phyloP scores from a whole-genome alignment of 176 grass and related monocot genomes.

The Hordeum marinum region DNA sequence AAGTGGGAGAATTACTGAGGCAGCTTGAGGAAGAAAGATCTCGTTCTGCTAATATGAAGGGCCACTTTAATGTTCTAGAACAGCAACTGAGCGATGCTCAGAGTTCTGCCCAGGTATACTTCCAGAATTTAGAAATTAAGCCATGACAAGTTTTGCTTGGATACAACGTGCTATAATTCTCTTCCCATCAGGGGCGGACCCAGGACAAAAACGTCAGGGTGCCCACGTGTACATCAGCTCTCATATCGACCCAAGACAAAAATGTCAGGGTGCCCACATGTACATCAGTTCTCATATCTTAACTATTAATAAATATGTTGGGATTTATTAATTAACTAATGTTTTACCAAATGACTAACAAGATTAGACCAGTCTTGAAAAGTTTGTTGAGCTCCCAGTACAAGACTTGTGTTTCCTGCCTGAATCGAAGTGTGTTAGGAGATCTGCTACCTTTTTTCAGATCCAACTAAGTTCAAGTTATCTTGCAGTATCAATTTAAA shows the following conservation, averaged over 20 bases:
- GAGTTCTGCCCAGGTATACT: constrained; percentile 59
- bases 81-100: constrained; percentile 50
- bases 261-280: too few species aligned
- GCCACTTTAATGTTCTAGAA: constrained; percentile 31
- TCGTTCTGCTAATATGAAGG: constrained; percentile 37
- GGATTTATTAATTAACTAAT: not conserved
- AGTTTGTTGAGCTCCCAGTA: constrained; percentile 5
- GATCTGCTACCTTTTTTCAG: not conserved
- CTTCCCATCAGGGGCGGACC: not conserved
- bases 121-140: constrained; percentile 11
- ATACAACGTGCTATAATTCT: not conserved
- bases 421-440: not conserved
- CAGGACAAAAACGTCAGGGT: too few species aligned
- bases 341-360: constrained; percentile 4
- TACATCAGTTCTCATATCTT: not conserved
- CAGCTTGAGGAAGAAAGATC: constrained; percentile 69
- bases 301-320: not conserved
- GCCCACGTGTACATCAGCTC: not conserved
- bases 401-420: not conserved
- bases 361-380: not conserved
- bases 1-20: constrained; percentile 47
- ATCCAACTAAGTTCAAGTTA: not conserved
- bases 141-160: constrained; percentile 2
- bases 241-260: not conserved
- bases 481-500: not conserved